These are phyloP conservation scores for Musa acuminata DNA, from an alignment of 176 grass and related monocot species.

Conservation along the genomic window DNA sequence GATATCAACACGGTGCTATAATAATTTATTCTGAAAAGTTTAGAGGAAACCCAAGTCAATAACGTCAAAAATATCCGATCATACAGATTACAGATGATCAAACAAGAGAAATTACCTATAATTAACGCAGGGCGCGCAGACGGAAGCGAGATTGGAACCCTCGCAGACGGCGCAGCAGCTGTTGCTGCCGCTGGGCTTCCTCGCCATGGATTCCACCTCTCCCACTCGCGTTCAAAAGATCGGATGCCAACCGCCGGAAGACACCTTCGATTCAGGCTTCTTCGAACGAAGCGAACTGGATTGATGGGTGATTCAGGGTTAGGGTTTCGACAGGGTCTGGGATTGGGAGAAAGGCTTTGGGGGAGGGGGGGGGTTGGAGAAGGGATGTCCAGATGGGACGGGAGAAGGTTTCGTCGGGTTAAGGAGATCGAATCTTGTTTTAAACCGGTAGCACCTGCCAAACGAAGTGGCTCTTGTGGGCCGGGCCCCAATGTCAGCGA, in stretches of 20 bases:
- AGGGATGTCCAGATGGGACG: too few species aligned
- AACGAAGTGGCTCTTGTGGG: too few species aligned
- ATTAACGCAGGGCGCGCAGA: constrained; percentile 72
- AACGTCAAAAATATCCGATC: neutral
- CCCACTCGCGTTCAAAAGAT: neutral
- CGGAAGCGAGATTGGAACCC: constrained; percentile 68
- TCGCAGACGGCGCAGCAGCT: constrained; percentile 63
- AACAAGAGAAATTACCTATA: constrained; percentile 23
- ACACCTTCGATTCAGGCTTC: neutral
- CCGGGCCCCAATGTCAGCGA: too few species aligned
- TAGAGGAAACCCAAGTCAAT: too few species aligned
- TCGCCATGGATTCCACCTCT: neutral
- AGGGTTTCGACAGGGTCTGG: neutral
- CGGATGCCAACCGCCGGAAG: neutral
- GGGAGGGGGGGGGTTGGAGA: too few species aligned
- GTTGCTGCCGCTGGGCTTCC: constrained; percentile 19
- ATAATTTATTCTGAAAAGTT: constrained; percentile 36
- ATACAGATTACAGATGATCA: too few species aligned
- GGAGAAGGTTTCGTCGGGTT: too few species aligned
- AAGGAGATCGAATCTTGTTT: too few species aligned
- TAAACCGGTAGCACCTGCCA: too few species aligned
- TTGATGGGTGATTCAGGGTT: neutral
- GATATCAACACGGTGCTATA: constrained; percentile 42
- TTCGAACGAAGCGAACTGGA: too few species aligned
- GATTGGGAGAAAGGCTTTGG: too few species aligned